Conservation (phyloP, 2,329 filamentous ascomycete genomes). For the Cordyceps farinosa region DNA sequence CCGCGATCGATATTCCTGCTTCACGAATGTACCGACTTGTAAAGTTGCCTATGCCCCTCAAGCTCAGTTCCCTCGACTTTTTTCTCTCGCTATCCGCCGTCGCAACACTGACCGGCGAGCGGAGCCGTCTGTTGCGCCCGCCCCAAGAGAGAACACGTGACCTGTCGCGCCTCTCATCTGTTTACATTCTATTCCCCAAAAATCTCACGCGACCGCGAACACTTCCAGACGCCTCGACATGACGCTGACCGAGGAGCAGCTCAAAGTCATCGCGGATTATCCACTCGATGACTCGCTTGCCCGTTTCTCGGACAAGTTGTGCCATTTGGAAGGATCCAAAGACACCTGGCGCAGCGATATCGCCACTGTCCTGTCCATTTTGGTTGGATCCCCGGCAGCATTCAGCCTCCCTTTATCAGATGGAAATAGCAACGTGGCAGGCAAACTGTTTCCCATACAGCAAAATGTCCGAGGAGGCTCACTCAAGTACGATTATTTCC, state of each 20-base stretch:
- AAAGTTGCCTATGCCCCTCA: no score
- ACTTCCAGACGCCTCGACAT: no score
- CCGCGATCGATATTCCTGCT: no score
- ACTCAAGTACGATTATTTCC: conserved; percentile 6
- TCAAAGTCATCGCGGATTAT: conserved; percentile 16
- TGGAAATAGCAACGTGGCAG: conserved; percentile 7
- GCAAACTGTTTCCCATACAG: conserved; percentile 2
- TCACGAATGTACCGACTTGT: no score
- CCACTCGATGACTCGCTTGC: conserved; percentile 16
- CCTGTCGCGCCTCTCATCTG: no score
- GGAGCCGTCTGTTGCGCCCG: no score
- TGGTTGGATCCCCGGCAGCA: conserved; percentile 13
- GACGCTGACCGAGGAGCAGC: conserved; percentile 17
- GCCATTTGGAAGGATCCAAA: neutral
- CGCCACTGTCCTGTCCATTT: conserved; percentile 4
- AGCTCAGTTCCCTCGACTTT: neutral
- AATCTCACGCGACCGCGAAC: no score
- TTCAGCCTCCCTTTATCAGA: conserved; percentile 11
- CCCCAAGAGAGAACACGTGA: no score
- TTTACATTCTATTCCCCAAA: no score
- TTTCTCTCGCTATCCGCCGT: neutral
- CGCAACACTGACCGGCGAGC: neutral
- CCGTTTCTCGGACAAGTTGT: neutral
- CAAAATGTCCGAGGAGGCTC: conserved; percentile 8
- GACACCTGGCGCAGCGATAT: neutral